phyloP scores from a whole-genome alignment of 2,329 filamentous ascomycete species.

The Fragosphaeria purpurea region DNA sequence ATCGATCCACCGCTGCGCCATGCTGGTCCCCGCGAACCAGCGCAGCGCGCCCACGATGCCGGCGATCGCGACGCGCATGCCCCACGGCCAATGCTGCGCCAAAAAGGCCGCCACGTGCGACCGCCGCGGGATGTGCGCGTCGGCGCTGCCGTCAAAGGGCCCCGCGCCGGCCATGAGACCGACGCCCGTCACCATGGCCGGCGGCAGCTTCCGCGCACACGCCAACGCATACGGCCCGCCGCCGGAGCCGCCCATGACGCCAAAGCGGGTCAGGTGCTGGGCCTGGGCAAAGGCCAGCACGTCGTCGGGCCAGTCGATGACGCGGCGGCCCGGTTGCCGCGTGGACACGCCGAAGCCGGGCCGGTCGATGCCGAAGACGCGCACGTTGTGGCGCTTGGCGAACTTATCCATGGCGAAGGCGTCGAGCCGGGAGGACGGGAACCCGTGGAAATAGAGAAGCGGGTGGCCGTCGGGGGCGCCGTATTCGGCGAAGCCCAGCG shows the following conservation, averaged over 20 bases:
- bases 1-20: constrained; percentile 16
- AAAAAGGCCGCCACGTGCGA: constrained; percentile 14
- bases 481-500: constrained; percentile 30
- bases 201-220: constrained; percentile 22
- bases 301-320: constrained; percentile 26
- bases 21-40: constrained; percentile 13
- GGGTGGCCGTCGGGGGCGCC: constrained; percentile 22
- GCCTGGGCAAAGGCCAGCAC: constrained; percentile 20
- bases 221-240: constrained; percentile 28
- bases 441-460: constrained; percentile 33
- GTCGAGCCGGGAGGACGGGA: constrained; percentile 31
- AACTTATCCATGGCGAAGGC: constrained; percentile 17
- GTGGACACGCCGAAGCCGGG: constrained; percentile 33
- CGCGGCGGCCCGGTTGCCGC: constrained; percentile 20
- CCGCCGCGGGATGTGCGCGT: constrained; percentile 18
- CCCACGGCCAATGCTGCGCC: constrained; percentile 16
- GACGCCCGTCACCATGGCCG: constrained; percentile 22
- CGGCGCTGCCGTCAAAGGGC: constrained; percentile 24
- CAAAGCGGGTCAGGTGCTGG: constrained; percentile 19
- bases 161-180: constrained; percentile 26
- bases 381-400: constrained; percentile 18
- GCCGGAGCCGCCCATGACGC: constrained; percentile 25
- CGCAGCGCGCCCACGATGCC: constrained; percentile 14
- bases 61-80: constrained; percentile 12
- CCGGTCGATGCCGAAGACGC: constrained; percentile 29